Conservation (phyloP, 2,329 filamentous ascomycete genomes). For the Monosporascus sp. region DNA sequence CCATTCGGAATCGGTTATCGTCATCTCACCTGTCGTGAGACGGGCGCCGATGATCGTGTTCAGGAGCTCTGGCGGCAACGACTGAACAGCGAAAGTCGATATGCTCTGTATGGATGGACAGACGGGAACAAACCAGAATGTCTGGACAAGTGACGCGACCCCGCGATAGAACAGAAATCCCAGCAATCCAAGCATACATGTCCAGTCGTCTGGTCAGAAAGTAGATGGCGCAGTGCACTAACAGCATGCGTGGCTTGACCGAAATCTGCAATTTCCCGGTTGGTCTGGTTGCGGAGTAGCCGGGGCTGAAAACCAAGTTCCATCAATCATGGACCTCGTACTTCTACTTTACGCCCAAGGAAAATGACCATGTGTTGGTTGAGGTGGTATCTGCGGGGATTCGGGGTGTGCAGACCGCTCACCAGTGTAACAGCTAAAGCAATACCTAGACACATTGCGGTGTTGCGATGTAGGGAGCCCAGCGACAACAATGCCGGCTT, state of each 20-base stretch:
- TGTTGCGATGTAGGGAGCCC: background rate
- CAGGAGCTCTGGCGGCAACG: background rate
- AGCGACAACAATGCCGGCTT: background rate
- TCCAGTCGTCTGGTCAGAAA: too few species aligned
- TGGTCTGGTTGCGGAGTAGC: too few species aligned
- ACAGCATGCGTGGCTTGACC: too few species aligned
- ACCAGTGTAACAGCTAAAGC: too few species aligned
- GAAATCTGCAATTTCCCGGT: too few species aligned
- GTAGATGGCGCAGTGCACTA: too few species aligned
- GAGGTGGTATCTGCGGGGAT: background rate
- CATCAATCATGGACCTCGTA: too few species aligned
- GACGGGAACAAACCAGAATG: background rate
- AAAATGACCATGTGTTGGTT: background rate
- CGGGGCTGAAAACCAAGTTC: too few species aligned
- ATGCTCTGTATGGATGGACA: background rate
- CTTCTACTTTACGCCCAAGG: background rate
- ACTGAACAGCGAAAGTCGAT: background rate
- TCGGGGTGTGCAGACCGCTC: too few species aligned
- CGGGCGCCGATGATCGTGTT: background rate
- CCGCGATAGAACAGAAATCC: background rate
- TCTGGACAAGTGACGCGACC: background rate
- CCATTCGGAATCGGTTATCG: background rate
- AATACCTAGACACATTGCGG: background rate
- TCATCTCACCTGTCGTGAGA: background rate
- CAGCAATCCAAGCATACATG: background rate